Percentiles rank a stretch among this genome's conserved stretches.
Evolutionary conservation across 441 rosid species (phyloP).

Genomic region (Caryocar brasiliense): DNA sequence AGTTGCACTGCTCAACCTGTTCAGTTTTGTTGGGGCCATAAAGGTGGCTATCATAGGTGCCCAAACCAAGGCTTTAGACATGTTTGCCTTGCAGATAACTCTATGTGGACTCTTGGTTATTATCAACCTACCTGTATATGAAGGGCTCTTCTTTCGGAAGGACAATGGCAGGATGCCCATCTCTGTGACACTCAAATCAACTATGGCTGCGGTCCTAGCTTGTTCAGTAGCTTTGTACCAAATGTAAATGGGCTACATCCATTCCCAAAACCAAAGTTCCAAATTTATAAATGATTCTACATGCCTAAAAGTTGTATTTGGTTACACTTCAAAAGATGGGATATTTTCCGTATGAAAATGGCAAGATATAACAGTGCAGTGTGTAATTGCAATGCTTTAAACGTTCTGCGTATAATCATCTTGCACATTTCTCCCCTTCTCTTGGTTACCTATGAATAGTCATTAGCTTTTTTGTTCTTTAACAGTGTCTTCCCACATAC

Average conservation of each 20-base stretch:
- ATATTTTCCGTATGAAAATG: too few species aligned
- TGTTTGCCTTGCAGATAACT: constrained; percentile 12
- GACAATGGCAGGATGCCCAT: constrained; percentile 23
- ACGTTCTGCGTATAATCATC: too few species aligned
- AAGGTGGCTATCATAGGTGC: background rate
- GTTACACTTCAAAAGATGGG: too few species aligned
- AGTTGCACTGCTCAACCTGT: constrained; percentile 24
- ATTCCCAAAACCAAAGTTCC: background rate
- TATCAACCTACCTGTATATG: constrained; percentile 23
- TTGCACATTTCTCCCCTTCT: too few species aligned
- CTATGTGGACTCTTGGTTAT: constrained; percentile 15
- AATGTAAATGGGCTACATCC: background rate
- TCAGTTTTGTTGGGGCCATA: constrained; percentile 7
- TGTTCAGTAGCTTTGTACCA: constrained; percentile 8
- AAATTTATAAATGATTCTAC: too few species aligned
- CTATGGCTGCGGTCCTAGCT: constrained; percentile 1
- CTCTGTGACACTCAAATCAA: constrained; percentile 17
- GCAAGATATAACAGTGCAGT: too few species aligned
- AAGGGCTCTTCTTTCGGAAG: constrained; percentile 22
- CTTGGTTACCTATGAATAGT: too few species aligned
- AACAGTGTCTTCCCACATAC: too few species aligned
- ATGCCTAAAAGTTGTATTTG: too few species aligned
- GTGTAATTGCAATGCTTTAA: too few species aligned
- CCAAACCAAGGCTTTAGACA: background rate
- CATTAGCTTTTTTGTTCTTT: too few species aligned